A percentile compares a stretch with the other conserved stretches of the same genome.
phyloP scores from a whole-genome alignment of 257 asterid species.

The Fraxinus excelsior region DNA sequence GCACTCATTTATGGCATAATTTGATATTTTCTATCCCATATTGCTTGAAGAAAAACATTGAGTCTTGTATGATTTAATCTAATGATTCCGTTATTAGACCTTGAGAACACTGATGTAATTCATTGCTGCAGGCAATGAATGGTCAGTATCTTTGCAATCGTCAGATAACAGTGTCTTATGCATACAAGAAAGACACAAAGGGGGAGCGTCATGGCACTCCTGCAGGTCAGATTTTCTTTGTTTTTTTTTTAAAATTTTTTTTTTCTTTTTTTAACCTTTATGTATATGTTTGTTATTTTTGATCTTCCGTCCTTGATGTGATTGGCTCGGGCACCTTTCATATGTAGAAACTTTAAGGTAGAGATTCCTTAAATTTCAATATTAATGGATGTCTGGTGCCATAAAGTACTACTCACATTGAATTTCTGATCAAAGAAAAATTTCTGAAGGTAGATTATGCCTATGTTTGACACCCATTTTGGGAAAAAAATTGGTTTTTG shows the following conservation, averaged over 20 bases:
- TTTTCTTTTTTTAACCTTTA: neutral
- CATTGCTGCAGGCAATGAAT: slow-evolving; percentile 75
- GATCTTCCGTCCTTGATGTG: neutral
- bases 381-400: neutral
- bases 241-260: neutral
- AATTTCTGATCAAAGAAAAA: neutral
- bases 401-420: neutral
- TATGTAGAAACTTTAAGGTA: neutral
- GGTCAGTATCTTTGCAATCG: slow-evolving; percentile 98
- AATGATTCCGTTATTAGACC: neutral
- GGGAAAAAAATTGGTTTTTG: too few species aligned
- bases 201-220: slow-evolving; percentile 99
- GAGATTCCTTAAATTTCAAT: neutral
- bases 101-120: slow-evolving; percentile 3
- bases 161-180: slow-evolving; percentile 94
- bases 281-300: neutral
- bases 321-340: neutral
- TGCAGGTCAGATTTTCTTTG: slow-evolving; percentile 56
- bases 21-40: neutral
- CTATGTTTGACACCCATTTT: too few species aligned
- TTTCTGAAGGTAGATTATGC: neutral
- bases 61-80: neutral
- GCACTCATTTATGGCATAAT: neutral
- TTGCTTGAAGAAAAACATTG: neutral
- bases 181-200: slow-evolving; percentile 95